Base-by-base conservation (phyloP, 2,329 filamentous ascomycete species). In the Fusarium papillatum region DNA sequence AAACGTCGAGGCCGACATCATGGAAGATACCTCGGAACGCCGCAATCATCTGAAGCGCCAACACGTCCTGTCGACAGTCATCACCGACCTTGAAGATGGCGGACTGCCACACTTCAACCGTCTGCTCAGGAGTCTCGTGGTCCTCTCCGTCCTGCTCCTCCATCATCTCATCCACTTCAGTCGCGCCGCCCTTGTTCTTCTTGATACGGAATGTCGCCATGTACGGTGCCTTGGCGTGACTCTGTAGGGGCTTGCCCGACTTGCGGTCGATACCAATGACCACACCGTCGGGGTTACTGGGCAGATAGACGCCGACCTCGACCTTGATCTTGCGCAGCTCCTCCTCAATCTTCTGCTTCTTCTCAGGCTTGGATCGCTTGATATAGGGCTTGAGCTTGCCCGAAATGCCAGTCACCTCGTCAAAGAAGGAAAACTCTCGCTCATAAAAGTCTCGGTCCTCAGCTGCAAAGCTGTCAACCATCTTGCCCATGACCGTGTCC, bases 71-170 rank as follows among this genome's bases (percentile, higher is more conserved):
- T 63, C 97, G 94, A 83, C 97, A 98, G 84, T 99, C 97, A 82
- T 99, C 97, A 73, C 97, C 97, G 61, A 99, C 97, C 84, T 99
- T 99, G 92, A 99, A 99, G 81, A 99, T 99, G 68, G 96, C 97
- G 3, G 95, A 98, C 84, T 99, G 97, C 97, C 97, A 98, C n/a
- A 96, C 94, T 83, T 99, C 97, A 77, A 98, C 92, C 0, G 92
- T 95, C 79, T 90, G 91, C 64, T 82, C 81, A n/a, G 79, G 78
- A 1, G 73, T 71, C 41, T 79, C 79, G 29, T 79, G 70, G 13
- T 75, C 80, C 8, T 81, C 83, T 67, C 86, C 86, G 63, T 85
- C 85, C 4, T 86, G 82, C 59, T 89, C 88, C 70, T 88, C 87
- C 9, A 88, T 83, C 80, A 89, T 83, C 8, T 88, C 87, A 71